A percentile compares a stretch with the other conserved stretches of the same genome.
phyloP scores from a whole-genome alignment of 371 early-diverging fungal species.

The Mucor irregularis region DNA sequence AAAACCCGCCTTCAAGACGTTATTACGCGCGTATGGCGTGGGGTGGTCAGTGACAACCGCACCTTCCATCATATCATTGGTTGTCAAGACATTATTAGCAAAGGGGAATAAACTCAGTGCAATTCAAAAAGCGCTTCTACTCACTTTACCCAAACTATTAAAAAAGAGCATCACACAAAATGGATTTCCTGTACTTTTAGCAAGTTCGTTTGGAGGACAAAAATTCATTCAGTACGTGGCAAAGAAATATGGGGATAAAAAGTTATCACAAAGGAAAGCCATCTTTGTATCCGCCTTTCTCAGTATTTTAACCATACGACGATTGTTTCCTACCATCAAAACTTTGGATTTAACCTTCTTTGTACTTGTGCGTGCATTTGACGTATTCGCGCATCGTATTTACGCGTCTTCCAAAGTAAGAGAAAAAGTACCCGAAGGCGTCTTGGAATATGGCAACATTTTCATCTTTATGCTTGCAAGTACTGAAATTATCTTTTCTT shows the following conservation, averaged over 20 bases:
- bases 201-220: constrained; percentile 38
- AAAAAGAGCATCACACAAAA: constrained; percentile 31
- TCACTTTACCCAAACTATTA: constrained; percentile 23
- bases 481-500: constrained; percentile 67
- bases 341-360: constrained; percentile 65
- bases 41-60: constrained; percentile 40
- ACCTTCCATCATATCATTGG: constrained; percentile 23
- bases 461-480: constrained; percentile 56
- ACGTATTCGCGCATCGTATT: constrained; percentile 52
- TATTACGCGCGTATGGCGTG: constrained; percentile 42
- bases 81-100: constrained; percentile 20
- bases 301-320: constrained; percentile 32
- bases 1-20: constrained; percentile 31
- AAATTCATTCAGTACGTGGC: constrained; percentile 14
- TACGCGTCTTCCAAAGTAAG: constrained; percentile 34
- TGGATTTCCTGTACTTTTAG: constrained; percentile 40
- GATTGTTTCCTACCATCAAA: constrained; percentile 37
- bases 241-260: constrained; percentile 7
- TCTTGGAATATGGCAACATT: constrained; percentile 56
- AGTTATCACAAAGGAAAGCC: constrained; percentile 8
- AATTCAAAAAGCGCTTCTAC: constrained; percentile 19
- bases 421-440: constrained; percentile 46
- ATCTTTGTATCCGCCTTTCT: constrained; percentile 32
- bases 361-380: constrained; percentile 59
- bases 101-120: constrained; percentile 4